Evolutionary conservation across 23 red algal species (phyloP).

Genomic region (Gracilaria gracilis): DNA sequence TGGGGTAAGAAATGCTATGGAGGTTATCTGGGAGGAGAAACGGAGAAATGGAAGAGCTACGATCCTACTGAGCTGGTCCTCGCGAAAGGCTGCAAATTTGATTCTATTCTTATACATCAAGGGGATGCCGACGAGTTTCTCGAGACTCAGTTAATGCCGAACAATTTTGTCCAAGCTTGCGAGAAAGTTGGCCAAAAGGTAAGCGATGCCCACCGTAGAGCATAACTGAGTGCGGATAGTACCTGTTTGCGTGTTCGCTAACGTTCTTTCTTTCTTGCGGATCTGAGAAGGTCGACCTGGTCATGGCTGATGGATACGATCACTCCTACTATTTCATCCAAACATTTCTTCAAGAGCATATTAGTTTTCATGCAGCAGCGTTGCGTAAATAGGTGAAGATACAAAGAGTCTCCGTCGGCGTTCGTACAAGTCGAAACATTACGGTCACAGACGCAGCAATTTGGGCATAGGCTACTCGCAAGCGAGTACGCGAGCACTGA

Average conservation of each 20-base stretch:
- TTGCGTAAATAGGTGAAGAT: constrained; percentile 22
- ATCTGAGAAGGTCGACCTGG: constrained; percentile 29
- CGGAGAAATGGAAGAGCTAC: constrained; percentile 61
- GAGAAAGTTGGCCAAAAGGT: constrained; percentile 80
- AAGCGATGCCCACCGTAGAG: background rate
- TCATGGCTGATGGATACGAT: constrained; percentile 87
- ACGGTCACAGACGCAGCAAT: too few relatives aligned
- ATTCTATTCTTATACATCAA: constrained; percentile 90
- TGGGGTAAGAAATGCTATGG: constrained; percentile 94
- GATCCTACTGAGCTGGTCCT: constrained; percentile 83
- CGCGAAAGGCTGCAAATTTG: background rate
- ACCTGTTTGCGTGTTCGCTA: too few relatives aligned
- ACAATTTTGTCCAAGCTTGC: constrained; percentile 82
- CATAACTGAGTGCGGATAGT: too few relatives aligned
- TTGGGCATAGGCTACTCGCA: too few relatives aligned
- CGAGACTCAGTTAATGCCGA: constrained; percentile 76
- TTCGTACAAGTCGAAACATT: too few relatives aligned
- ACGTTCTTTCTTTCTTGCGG: background rate
- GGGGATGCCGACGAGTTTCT: constrained; percentile 89
- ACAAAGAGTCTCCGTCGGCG: too few relatives aligned
- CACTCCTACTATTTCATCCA: constrained; percentile 94
- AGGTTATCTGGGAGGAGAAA: constrained; percentile 83
- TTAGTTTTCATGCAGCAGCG: constrained; percentile 78
- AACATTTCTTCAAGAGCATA: constrained; percentile 94
- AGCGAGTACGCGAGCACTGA: too few relatives aligned